Evolutionary conservation across 2,329 filamentous ascomycete genomes (phyloP).

Genomic region (Fusarium protoensiforme): DNA sequence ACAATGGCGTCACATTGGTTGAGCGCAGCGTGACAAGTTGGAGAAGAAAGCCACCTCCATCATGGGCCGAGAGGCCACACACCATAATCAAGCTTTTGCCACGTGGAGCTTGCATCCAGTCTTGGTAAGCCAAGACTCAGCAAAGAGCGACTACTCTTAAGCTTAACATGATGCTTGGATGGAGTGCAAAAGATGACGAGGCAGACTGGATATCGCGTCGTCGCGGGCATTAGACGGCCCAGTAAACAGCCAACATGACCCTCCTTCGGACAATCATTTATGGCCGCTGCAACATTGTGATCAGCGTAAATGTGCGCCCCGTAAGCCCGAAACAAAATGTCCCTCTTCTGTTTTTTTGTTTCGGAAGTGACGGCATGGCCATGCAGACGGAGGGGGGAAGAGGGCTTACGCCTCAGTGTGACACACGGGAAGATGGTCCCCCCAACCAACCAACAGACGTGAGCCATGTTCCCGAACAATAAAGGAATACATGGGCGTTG

Average conservation of each 20-base stretch:
- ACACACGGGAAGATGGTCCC: background rate
- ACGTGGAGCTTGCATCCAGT: conserved; percentile 15
- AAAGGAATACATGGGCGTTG: background rate
- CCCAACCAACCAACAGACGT: background rate
- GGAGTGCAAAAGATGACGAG: background rate
- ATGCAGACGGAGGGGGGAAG: background rate
- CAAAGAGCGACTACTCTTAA: conserved; percentile 12
- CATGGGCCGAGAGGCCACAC: background rate
- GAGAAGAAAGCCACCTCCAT: background rate
- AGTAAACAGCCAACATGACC: background rate
- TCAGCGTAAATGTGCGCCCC: background rate
- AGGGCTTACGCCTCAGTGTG: conserved; percentile 14
- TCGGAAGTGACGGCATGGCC: conserved; percentile 13
- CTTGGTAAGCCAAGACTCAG: conserved; percentile 22
- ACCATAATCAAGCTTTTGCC: conserved; percentile 13
- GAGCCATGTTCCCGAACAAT: background rate
- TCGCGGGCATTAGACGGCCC: background rate
- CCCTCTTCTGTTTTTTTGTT: background rate
- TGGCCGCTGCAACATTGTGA: background rate
- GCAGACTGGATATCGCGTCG: background rate
- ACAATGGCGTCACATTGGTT: background rate
- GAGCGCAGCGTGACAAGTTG: background rate
- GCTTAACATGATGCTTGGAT: conserved; percentile 31
- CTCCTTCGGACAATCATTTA: background rate
- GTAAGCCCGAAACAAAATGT: background rate